A percentile compares a stretch with the other conserved stretches of the same genome.
Conservation (phyloP, 2,329 filamentous ascomycete species). For the Penicillium aurantiogriseum region DNA sequence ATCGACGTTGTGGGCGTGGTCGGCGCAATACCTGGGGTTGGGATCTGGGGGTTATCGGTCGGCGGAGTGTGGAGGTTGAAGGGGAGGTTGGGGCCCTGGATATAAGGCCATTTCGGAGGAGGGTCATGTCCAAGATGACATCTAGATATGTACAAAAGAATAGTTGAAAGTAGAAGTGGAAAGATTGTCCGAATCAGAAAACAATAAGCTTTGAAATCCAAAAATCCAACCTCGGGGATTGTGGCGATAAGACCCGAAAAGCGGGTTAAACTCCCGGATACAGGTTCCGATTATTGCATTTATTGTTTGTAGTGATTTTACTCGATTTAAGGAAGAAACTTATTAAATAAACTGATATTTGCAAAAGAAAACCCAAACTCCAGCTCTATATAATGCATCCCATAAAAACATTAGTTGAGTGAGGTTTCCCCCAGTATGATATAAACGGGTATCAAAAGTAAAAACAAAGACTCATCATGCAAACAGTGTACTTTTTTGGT, state of each 20-base stretch:
- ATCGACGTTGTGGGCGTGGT: slow-evolving; percentile 19
- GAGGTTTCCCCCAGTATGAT: not conserved
- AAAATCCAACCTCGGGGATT: not conserved
- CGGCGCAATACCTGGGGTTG: slow-evolving; percentile 17
- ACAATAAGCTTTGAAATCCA: not conserved
- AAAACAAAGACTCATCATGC: not conserved
- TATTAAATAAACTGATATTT: not conserved
- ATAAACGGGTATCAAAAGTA: slow-evolving; percentile 10
- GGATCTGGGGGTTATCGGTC: slow-evolving; percentile 10
- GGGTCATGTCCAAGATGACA: slow-evolving; percentile 16
- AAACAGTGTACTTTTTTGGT: not conserved
- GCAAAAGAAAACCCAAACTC: not conserved
- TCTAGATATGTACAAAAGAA: not conserved
- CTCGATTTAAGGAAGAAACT: not conserved
- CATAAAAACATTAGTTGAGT: slow-evolving; percentile 6
- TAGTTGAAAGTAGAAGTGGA: not conserved
- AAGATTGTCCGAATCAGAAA: not conserved
- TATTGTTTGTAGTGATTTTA: not conserved
- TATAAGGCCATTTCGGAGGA: slow-evolving; percentile 16
- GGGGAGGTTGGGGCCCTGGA: slow-evolving; percentile 11
- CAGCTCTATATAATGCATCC: slow-evolving; percentile 2
- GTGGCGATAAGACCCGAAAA: slow-evolving; percentile 10
- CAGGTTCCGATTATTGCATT: not conserved
- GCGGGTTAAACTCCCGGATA: slow-evolving; percentile 6
- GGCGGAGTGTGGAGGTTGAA: slow-evolving; percentile 3